phyloP scores from a whole-genome alignment of 176 grass and related monocot genomes.

The Elaeis guineensis region DNA sequence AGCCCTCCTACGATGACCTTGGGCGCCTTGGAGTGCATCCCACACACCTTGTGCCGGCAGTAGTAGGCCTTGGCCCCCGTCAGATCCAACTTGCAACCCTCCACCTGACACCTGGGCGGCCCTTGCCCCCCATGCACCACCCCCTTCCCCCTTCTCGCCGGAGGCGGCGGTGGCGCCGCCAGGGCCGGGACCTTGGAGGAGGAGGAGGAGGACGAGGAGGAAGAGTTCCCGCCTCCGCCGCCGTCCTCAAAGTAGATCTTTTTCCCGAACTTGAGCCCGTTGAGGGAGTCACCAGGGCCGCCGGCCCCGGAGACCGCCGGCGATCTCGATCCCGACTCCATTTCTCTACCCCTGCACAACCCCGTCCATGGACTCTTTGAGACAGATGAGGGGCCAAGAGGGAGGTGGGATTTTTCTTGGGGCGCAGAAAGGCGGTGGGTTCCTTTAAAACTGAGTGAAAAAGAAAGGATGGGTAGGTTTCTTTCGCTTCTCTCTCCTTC shows the following conservation, averaged over 20 bases:
- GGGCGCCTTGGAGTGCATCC: slow-evolving; percentile 54
- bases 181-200: not conserved
- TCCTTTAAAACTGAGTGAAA: not conserved
- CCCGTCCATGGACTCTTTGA: not conserved
- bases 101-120: slow-evolving; percentile 54
- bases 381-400: not conserved
- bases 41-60: slow-evolving; percentile 74
- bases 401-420: not conserved
- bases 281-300: not conserved
- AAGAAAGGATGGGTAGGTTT: not conserved
- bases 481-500: no score
- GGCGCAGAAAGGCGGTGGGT: not conserved
- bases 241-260: slow-evolving; percentile 3
- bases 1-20: slow-evolving; percentile 49
- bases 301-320: not conserved
- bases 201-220: not conserved
- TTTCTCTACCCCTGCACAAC: not conserved
- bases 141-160: not conserved
- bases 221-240: slow-evolving; percentile 8
- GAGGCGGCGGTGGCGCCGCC: not conserved
- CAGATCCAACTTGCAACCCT: slow-evolving; percentile 68
- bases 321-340: not conserved
- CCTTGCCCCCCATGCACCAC: not conserved
- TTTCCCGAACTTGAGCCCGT: slow-evolving; percentile 1
- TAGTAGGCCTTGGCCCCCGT: slow-evolving; percentile 61